These are phyloP conservation scores for Sparassis latifolia DNA, from an alignment of 1,284 basidiomycete genomes.

Conservation along the genomic window DNA sequence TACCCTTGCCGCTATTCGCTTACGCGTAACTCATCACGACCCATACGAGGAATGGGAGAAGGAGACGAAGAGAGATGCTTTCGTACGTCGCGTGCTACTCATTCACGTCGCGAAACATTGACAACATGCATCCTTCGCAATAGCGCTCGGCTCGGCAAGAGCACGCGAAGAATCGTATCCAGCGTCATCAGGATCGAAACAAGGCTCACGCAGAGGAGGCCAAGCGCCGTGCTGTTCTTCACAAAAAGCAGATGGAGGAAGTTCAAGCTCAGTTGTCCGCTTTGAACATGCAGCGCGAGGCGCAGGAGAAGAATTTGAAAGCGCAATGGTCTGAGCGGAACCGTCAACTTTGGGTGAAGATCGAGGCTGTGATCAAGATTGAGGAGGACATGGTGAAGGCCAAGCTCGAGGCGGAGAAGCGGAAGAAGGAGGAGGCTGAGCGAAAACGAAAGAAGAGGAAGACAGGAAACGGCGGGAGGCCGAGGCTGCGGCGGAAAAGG, in stretches of 20 bases:
- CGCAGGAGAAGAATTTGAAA: constrained; percentile 39
- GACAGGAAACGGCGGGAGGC: constrained; percentile 35
- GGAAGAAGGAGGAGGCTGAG: constrained; percentile 34
- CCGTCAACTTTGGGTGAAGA: constrained; percentile 44
- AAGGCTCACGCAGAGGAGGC: constrained; percentile 31
- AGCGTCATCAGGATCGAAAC: constrained; percentile 34
- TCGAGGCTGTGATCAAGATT: constrained; percentile 55
- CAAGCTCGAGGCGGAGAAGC: constrained; percentile 46
- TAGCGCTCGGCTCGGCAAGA: constrained; percentile 57
- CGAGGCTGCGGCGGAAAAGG: constrained; percentile 32
- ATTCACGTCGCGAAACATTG: neutral
- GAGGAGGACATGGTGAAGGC: constrained; percentile 58
- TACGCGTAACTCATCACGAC: constrained; percentile 59
- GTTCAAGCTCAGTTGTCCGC: constrained; percentile 38
- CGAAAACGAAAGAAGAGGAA: constrained; percentile 45
- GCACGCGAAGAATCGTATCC: constrained; percentile 22
- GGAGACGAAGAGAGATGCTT: constrained; percentile 59
- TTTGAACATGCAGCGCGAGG: constrained; percentile 38
- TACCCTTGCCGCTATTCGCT: constrained; percentile 61
- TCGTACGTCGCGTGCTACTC: constrained; percentile 43
- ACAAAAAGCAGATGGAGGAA: constrained; percentile 43
- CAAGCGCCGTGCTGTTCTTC: constrained; percentile 30
- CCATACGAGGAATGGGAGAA: constrained; percentile 77
- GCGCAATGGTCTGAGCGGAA: constrained; percentile 48
- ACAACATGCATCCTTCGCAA: no score